These are phyloP conservation scores for Periconia macrospinosa DNA, from an alignment of 2,329 filamentous ascomycete species.

Conservation along the genomic window DNA sequence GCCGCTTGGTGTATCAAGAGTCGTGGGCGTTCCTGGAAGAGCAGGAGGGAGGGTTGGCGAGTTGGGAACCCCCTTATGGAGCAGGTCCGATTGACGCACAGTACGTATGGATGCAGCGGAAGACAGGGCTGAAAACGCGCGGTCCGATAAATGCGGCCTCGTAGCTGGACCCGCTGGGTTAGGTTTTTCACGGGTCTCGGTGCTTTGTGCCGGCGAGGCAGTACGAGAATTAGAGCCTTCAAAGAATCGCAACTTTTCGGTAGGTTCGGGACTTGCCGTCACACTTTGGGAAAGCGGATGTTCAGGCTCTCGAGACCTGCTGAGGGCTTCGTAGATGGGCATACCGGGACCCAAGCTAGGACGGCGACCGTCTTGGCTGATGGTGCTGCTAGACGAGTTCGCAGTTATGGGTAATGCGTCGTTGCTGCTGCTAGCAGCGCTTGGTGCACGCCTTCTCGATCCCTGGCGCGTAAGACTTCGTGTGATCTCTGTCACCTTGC, in stretches of 20 bases:
- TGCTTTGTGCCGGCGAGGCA: constrained; percentile 41
- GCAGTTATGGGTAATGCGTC: constrained; percentile 57
- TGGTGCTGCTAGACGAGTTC: constrained; percentile 57
- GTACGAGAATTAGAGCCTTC: constrained; percentile 42
- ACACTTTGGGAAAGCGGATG: constrained; percentile 78
- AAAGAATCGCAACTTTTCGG: constrained; percentile 38
- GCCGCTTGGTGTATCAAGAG: constrained; percentile 46
- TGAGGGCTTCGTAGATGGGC: constrained; percentile 54
- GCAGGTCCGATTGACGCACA: constrained; percentile 45
- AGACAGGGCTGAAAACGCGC: constrained; percentile 46
- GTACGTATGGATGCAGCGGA: constrained; percentile 49
- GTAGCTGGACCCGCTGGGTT: constrained; percentile 7
- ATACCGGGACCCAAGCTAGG: constrained; percentile 63
- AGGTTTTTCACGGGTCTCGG: constrained; percentile 26
- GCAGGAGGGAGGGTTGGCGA: constrained; percentile 47
- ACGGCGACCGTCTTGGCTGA: constrained; percentile 58
- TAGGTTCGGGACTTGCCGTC: constrained; percentile 66
- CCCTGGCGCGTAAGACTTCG: constrained; percentile 32
- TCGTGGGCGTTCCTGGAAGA: constrained; percentile 48
- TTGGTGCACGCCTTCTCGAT: constrained; percentile 59
- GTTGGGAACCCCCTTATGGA: constrained; percentile 26
- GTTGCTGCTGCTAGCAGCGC: constrained; percentile 55
- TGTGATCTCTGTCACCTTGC: constrained; percentile 44
- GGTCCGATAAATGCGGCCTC: constrained; percentile 38
- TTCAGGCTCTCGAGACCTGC: constrained; percentile 57